phyloP scores from a whole-genome alignment of 1,284 basidiomycete genomes.

The Irpex sp. region DNA sequence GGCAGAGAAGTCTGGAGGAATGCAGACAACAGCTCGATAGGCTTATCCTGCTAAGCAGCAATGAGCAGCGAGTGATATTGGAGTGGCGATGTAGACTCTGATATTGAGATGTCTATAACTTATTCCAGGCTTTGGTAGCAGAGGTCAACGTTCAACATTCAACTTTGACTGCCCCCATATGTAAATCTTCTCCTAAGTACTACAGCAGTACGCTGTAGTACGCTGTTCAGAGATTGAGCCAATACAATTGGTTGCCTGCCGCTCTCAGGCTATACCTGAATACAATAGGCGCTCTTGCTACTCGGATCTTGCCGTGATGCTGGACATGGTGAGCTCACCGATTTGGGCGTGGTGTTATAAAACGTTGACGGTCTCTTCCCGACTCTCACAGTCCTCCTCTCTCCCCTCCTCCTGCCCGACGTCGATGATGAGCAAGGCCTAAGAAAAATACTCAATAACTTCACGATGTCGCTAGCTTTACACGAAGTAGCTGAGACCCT shows the following conservation, averaged over 20 bases:
- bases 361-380: background rate
- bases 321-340: background rate
- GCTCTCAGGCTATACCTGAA: no score
- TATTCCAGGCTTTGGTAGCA: no score
- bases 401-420: conserved; percentile 2
- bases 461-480: conserved; percentile 20
- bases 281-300: background rate
- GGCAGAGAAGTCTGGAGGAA: conserved; percentile 50
- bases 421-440: background rate
- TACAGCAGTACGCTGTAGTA: no score
- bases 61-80: background rate
- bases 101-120: no score
- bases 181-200: no score
- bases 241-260: no score
- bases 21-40: conserved; percentile 40
- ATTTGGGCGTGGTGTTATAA: background rate
- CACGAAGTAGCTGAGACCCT: conserved; percentile 27
- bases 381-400: background rate
- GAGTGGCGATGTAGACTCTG: background rate
- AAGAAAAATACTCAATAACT: background rate
- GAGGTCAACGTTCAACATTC: no score
- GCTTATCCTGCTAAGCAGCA: background rate
- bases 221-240: no score
- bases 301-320: background rate
- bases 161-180: no score